These are phyloP conservation scores for Ceratorhiza oryzae-sativae DNA, from an alignment of 1,284 basidiomycete genomes.

Conservation along the genomic window DNA sequence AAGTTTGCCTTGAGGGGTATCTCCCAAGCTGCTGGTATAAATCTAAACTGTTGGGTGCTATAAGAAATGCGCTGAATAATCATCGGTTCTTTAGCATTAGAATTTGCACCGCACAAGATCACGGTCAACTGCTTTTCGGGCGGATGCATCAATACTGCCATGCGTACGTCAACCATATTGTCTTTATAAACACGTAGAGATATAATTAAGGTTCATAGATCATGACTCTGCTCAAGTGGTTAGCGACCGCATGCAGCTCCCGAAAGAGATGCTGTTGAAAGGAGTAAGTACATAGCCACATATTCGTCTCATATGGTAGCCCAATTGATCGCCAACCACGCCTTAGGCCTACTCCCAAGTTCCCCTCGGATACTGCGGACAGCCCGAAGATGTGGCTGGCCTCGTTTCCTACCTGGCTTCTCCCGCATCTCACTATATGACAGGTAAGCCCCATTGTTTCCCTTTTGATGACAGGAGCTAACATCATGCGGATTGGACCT, in stretches of 20 bases:
- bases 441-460: constrained; percentile 43
- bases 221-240: constrained; percentile 14
- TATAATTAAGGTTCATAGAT: constrained; percentile 35
- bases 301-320: neutral
- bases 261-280: constrained; percentile 38
- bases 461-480: constrained; percentile 22
- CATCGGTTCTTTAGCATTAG: constrained; percentile 38
- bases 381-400: constrained; percentile 46
- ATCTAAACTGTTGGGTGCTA: too few relatives aligned
- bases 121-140: constrained; percentile 47
- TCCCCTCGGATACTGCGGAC: constrained; percentile 42
- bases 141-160: constrained; percentile 45
- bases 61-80: neutral
- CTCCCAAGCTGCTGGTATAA: constrained; percentile 43
- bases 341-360: constrained; percentile 10
- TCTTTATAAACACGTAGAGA: neutral
- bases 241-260: constrained; percentile 30
- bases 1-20: constrained; percentile 47
- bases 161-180: constrained; percentile 40
- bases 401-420: constrained; percentile 47
- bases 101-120: constrained; percentile 45
- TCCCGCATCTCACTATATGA: constrained; percentile 45
- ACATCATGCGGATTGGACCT: neutral
- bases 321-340: neutral
- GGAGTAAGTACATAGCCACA: constrained; percentile 5